phyloP scores from a whole-genome alignment of 1,284 basidiomycete species.

The Irpex lacteus region DNA sequence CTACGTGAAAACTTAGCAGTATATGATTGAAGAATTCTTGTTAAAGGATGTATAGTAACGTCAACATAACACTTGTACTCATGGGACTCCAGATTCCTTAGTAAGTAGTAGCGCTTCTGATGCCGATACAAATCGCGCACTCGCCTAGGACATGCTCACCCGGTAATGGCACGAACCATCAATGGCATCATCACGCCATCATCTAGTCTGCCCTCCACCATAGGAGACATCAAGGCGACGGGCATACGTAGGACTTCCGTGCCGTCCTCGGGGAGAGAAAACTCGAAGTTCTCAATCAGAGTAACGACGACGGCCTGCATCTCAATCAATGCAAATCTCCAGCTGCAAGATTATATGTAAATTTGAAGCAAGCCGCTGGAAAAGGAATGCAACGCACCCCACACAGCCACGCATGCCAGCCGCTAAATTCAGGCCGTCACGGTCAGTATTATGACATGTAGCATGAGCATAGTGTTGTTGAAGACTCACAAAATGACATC shows the following conservation, averaged over 20 bases:
- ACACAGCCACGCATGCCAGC: constrained; percentile 10
- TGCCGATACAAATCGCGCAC: no score
- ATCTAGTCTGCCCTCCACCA: constrained; percentile 15
- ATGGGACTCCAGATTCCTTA: no score
- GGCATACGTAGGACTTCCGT: constrained; percentile 22
- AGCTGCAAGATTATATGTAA: neutral
- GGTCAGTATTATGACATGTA: neutral
- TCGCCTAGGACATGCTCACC: neutral
- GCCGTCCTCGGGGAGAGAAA: constrained; percentile 13
- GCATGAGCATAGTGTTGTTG: neutral
- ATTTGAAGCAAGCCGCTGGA: neutral
- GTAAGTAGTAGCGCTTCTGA: no score
- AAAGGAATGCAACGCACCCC: constrained; percentile 1
- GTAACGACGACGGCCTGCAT: constrained; percentile 7
- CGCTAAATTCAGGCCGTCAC: neutral
- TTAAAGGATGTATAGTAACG: no score
- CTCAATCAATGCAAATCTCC: constrained; percentile 12
- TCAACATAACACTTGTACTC: no score
- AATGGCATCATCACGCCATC: constrained; percentile 22
- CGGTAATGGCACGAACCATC: constrained; percentile 5
- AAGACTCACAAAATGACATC: constrained; percentile 9
- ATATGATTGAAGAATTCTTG: no score
- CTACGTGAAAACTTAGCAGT: no score
- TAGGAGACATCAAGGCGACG: constrained; percentile 19
- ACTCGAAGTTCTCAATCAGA: constrained; percentile 15